Percentiles rank a stretch among this genome's conserved stretches.
phyloP scores from a whole-genome alignment of 2,329 filamentous ascomycete genomes.

The Penicillium hesseltinei region DNA sequence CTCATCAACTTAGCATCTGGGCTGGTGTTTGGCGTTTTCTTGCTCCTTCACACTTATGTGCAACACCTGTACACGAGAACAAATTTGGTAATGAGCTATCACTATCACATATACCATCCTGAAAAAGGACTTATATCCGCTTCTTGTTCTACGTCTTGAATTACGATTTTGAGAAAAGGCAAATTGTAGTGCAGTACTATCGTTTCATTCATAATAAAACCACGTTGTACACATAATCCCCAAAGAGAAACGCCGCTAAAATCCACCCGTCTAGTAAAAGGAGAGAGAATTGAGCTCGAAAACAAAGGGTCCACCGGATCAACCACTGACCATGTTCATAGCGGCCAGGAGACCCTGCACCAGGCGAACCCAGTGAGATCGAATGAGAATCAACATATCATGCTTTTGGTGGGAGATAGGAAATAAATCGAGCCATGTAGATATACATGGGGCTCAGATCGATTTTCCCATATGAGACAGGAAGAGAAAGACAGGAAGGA shows the following conservation, averaged over 20 bases:
- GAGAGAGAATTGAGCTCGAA: background rate
- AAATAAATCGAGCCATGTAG: conserved; percentile 1
- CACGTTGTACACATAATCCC: conserved; percentile 19
- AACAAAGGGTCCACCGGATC: conserved; percentile 4
- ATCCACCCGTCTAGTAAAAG: conserved; percentile 13
- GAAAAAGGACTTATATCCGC: background rate
- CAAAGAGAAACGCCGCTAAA: conserved; percentile 13
- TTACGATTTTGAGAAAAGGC: background rate
- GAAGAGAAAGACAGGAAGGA: background rate
- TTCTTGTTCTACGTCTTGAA: background rate
- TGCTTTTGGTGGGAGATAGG: conserved; percentile 6
- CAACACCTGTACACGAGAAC: conserved; percentile 12
- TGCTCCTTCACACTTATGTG: conserved; percentile 8
- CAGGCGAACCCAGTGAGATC: background rate
- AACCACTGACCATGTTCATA: conserved; percentile 24
- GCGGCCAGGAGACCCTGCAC: conserved; percentile 15
- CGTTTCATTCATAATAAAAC: conserved; percentile 22
- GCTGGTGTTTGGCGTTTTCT: conserved; percentile 23
- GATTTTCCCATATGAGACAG: background rate
- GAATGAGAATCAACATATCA: background rate
- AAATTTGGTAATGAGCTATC: conserved; percentile 10
- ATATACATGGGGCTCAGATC: background rate
- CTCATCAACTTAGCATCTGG: conserved; percentile 21
- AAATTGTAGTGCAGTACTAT: conserved; percentile 9
- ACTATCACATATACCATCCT: conserved; percentile 10